These are phyloP conservation scores for Pythium plurisporium DNA, from an alignment of 352 stramenopile genomes.

Conservation along the genomic window DNA sequence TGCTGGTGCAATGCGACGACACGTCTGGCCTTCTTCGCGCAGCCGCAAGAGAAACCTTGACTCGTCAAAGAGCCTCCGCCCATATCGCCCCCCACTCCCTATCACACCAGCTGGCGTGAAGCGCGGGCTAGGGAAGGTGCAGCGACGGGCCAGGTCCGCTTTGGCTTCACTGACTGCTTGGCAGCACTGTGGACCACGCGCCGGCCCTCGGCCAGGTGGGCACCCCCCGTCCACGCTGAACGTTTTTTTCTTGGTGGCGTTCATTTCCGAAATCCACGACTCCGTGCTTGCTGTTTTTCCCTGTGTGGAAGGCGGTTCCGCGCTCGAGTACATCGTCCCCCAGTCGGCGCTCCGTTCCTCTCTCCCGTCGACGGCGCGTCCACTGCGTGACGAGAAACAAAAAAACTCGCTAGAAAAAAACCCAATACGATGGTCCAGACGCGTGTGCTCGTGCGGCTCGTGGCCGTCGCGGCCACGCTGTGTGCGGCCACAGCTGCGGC, in stretches of 20 bases:
- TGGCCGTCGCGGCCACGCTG: constrained; percentile 4
- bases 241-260: not conserved
- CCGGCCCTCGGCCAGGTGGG: too few relatives aligned
- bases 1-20: not conserved
- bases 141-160: not conserved
- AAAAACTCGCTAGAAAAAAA: not conserved
- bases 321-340: constrained; percentile 8
- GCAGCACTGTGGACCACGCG: too few relatives aligned
- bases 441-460: constrained; percentile 5
- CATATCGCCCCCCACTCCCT: too few relatives aligned
- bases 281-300: constrained; percentile 1
- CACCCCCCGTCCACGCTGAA: not conserved
- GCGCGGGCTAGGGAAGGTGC: not conserved
- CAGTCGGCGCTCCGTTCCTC: not conserved
- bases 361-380: not conserved
- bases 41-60: too few relatives aligned
- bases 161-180: not conserved
- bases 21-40: too few relatives aligned
- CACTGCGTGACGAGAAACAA: not conserved
- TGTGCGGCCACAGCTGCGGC: constrained; percentile 2
- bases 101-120: not conserved
- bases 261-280: constrained; percentile 24
- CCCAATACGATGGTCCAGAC: constrained; percentile 16
- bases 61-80: too few relatives aligned
- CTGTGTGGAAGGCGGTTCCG: not conserved